Percentiles rank a stretch among this genome's conserved stretches.
Evolutionary conservation across 805 yeast species (phyloP).

Genomic region (Starmera amethionina): DNA sequence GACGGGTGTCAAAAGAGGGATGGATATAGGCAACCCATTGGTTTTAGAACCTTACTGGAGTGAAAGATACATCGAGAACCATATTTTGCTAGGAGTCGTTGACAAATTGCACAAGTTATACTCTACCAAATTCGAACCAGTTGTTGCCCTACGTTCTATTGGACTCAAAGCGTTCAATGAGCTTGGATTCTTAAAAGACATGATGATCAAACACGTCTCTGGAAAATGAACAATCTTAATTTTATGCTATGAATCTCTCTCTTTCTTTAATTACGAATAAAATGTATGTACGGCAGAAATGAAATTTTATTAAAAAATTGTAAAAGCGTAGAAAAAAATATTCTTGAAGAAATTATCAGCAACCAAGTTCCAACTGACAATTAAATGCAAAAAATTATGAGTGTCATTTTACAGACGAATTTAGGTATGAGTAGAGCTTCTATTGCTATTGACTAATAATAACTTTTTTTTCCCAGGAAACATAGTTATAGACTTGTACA

Average conservation of each 20-base stretch:
- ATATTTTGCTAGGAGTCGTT: slow-evolving; percentile 73
- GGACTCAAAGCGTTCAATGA: slow-evolving; percentile 68
- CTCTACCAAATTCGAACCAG: slow-evolving; percentile 58
- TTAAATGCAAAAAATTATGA: slow-evolving; percentile 18
- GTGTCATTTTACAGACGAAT: slow-evolving; percentile 31
- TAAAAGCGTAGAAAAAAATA: too few relatives aligned
- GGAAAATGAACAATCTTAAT: slow-evolving; percentile 16
- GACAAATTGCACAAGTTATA: slow-evolving; percentile 89
- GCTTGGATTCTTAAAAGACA: slow-evolving; percentile 54
- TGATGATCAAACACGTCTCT: slow-evolving; percentile 51
- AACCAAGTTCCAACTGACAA: too few relatives aligned
- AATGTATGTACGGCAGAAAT: neutral
- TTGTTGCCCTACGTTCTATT: slow-evolving; percentile 63
- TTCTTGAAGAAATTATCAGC: slow-evolving; percentile 2
- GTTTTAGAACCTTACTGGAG: slow-evolving; percentile 84
- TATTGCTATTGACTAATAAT: slow-evolving; percentile 20
- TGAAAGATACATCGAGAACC: slow-evolving; percentile 73
- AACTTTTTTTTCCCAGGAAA: slow-evolving; percentile 25
- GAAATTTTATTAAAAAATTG: neutral
- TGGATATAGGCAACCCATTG: slow-evolving; percentile 76
- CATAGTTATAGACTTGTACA: slow-evolving; percentile 38
- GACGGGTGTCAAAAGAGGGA: slow-evolving; percentile 61
- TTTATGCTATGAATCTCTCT: neutral
- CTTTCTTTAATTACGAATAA: neutral
- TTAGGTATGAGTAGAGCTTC: slow-evolving; percentile 13